phyloP scores from a whole-genome alignment of 139 green algal species.

The Chlorella vulgaris region DNA sequence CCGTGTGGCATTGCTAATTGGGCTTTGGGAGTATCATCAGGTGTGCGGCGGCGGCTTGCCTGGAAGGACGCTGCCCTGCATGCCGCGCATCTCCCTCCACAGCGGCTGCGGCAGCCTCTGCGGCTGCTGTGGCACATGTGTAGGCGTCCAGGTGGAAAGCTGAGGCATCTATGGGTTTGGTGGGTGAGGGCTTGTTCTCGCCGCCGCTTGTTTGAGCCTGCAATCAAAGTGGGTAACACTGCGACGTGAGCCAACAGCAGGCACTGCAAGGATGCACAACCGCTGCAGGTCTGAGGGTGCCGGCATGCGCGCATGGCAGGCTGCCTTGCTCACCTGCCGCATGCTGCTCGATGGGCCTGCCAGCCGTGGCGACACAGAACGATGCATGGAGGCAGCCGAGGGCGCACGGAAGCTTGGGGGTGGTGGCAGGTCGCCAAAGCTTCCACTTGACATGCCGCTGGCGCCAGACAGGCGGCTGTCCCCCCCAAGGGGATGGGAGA shows the following conservation, averaged over 20 bases:
- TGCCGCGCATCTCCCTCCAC: not conserved
- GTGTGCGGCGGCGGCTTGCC: not conserved
- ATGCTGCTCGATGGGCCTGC: not conserved
- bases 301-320: too few relatives aligned
- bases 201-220: not conserved
- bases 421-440: not conserved
- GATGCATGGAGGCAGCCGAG: conserved; percentile 22
- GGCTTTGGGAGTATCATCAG: not conserved
- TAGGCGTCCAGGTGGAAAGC: conserved; percentile 8
- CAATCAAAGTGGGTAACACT: not conserved
- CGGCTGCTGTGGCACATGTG: not conserved
- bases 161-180: conserved; percentile 2
- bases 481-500: not conserved
- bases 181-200: conserved; percentile 13
- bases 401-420: conserved; percentile 11
- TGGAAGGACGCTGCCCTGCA: conserved; percentile 11
- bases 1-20: too few relatives aligned
- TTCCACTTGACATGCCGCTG: not conserved
- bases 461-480: not conserved
- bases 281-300: not conserved
- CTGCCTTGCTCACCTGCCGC: not conserved
- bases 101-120: not conserved
- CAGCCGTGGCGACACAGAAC: too few relatives aligned
- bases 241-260: too few relatives aligned
- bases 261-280: not conserved